phyloP scores from a whole-genome alignment of 257 asterid genomes.

The Fraxinus pennsylvanica region DNA sequence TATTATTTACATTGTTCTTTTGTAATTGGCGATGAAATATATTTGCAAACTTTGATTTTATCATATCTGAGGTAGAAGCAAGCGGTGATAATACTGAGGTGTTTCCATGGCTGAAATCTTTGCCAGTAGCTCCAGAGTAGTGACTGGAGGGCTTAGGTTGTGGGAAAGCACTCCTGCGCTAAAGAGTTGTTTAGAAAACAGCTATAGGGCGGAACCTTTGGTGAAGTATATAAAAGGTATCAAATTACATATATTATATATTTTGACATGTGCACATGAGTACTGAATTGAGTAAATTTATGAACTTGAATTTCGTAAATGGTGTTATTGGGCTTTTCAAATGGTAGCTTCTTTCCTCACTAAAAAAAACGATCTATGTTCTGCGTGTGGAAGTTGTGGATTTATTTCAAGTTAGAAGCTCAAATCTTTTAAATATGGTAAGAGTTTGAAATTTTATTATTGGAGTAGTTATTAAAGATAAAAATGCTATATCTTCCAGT shows the following conservation, averaged over 20 bases:
- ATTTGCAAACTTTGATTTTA: too few species aligned
- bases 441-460: not conserved
- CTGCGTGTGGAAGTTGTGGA: not conserved
- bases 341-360: too few species aligned
- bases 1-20: too few species aligned
- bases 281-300: not conserved
- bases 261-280: not conserved
- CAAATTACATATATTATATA: not conserved
- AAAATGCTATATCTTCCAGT: not conserved
- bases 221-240: slow-evolving; percentile 75
- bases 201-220: slow-evolving; percentile 95
- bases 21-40: too few species aligned
- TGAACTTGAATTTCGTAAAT: not conserved
- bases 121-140: slow-evolving; percentile 22
- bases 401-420: not conserved
- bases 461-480: not conserved
- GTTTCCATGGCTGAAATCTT: too few species aligned
- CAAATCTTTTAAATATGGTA: not conserved
- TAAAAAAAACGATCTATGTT: too few species aligned
- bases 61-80: too few species aligned
- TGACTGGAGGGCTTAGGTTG: slow-evolving; percentile 87
- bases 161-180: slow-evolving; percentile 88
- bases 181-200: slow-evolving; percentile 34
- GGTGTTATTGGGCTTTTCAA: not conserved
- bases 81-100: too few species aligned